Evolutionary conservation across 805 yeast genomes (phyloP).

Genomic region (Candida cerambycidarum): DNA sequence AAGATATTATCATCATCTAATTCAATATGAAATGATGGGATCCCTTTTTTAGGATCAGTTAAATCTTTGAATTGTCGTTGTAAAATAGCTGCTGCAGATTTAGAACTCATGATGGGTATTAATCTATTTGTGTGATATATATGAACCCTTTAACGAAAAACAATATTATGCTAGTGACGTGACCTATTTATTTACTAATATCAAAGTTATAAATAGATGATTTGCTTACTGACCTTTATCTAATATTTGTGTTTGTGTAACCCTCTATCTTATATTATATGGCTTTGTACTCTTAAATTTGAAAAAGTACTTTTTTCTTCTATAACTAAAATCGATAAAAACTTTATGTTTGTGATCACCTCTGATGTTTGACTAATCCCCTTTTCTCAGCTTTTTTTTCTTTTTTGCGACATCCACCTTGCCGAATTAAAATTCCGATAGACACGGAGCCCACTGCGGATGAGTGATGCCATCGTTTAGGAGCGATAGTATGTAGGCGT

Average conservation of each 20-base stretch:
- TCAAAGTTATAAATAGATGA: no score
- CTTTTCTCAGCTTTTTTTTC: constrained; percentile 2
- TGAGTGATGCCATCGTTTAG: no score
- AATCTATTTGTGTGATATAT: no score
- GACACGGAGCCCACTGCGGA: no score
- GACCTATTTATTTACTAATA: background rate
- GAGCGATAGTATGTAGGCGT: no score
- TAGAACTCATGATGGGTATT: constrained; percentile 51
- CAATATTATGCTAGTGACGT: background rate
- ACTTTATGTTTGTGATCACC: constrained; percentile 7
- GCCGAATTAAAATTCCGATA: background rate
- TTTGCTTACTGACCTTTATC: no score
- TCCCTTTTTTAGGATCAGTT: constrained; percentile 83
- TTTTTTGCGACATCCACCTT: background rate
- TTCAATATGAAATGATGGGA: constrained; percentile 62
- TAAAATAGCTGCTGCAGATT: constrained; percentile 76
- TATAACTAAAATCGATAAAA: constrained; percentile 1
- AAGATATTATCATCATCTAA: constrained; percentile 57
- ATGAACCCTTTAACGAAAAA: no score
- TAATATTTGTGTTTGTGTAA: no score
- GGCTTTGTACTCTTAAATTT: background rate
- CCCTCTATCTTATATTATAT: background rate
- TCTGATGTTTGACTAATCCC: constrained; percentile 8
- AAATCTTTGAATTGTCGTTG: constrained; percentile 93
- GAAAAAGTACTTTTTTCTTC: background rate